A percentile compares a stretch with the other conserved stretches of the same genome.
Conservation (phyloP, 371 early-diverging fungal genomes). For the Batrachochytrium dendrobatidis region DNA sequence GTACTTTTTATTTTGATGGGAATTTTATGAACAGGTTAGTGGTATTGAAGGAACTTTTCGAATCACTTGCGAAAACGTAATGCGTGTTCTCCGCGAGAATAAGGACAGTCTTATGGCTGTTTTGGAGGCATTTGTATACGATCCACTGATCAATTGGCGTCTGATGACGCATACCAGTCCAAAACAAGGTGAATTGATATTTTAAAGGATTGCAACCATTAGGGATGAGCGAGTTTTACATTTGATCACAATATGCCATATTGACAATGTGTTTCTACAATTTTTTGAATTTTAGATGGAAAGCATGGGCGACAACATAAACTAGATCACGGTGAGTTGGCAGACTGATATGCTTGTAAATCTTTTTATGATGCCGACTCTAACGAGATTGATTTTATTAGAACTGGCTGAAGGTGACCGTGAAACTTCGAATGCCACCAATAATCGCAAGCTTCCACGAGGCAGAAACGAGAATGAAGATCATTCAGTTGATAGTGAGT, state of each 20-base stretch:
- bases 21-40: slow-evolving; percentile 42
- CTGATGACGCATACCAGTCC: slow-evolving; percentile 42
- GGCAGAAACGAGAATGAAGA: slow-evolving; percentile 43
- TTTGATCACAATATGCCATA: slow-evolving; percentile 4
- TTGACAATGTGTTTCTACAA: background rate
- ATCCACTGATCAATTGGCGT: slow-evolving; percentile 95
- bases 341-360: background rate
- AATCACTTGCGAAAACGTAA: slow-evolving; percentile 91
- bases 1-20: no score
- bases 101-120: slow-evolving; percentile 98
- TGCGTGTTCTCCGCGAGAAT: slow-evolving; percentile 92
- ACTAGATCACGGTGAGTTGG: slow-evolving; percentile 21
- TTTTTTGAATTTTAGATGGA: slow-evolving; percentile 11
- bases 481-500: slow-evolving; percentile 19
- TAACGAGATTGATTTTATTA: slow-evolving; percentile 7
- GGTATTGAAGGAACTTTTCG: slow-evolving; percentile 95
- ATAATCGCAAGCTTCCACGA: slow-evolving; percentile 31
- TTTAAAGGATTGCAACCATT: no score
- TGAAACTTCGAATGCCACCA: slow-evolving; percentile 22
- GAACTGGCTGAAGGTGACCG: slow-evolving; percentile 21
- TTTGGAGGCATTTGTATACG: slow-evolving; percentile 95
- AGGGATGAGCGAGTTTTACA: no score
- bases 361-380: background rate
- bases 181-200: slow-evolving; percentile 28
- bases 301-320: slow-evolving; percentile 18